Base-by-base conservation (phyloP, 139 green algal species). In the Coelastrella sp. region DNA sequence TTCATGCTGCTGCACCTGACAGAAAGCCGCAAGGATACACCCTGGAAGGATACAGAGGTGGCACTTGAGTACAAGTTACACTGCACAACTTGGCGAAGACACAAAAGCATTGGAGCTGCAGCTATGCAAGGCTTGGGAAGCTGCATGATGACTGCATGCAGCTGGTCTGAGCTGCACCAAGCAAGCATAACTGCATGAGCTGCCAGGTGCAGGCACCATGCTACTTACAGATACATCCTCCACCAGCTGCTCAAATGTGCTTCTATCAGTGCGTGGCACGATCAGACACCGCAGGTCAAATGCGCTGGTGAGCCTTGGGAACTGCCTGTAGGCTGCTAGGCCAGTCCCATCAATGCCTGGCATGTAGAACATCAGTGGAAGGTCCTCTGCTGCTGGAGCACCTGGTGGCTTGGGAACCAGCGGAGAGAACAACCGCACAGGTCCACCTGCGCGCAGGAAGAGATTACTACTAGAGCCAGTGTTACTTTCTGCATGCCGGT, bases 311-410 rank as follows among this genome's bases (percentile, higher is more conserved):
- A 98, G 94, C 3, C 22, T 57, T 3, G 94, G 94, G 87, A 98
- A 99, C 93, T 99, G 96, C 19, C 92, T 92, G 32, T 94, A 95
- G 3, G 96, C 97, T 56, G 90, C 90, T n/a, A 92, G 71, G 3
- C 90, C 90, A 54, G 78, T 93, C 74, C 87, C 87, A 83, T 92
- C 91, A 71, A 93, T 88, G 73, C 80, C 80, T 14, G 96, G 95
- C 7, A 98, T 89, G 90, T 98, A 98, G 11, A 98, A 79, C 92
- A 98, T 86, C 5, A 98, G 90, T 3, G 96, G 96, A 19, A 98
- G 94, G 2, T 79, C 65, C 68, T 91, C 57, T 11, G 90, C 77
- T 57, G 71, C 60, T 4, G 87, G 64, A 5, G 56, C 14, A 3
- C 73, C 84, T n/a, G 80, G 16, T 2, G 64, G 76, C 74, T 90